Percentiles rank a stretch among this genome's conserved stretches.
These are phyloP conservation scores for Tritrichomonas musculus DNA, from an alignment of 208 protist species.

Conservation along the genomic window DNA sequence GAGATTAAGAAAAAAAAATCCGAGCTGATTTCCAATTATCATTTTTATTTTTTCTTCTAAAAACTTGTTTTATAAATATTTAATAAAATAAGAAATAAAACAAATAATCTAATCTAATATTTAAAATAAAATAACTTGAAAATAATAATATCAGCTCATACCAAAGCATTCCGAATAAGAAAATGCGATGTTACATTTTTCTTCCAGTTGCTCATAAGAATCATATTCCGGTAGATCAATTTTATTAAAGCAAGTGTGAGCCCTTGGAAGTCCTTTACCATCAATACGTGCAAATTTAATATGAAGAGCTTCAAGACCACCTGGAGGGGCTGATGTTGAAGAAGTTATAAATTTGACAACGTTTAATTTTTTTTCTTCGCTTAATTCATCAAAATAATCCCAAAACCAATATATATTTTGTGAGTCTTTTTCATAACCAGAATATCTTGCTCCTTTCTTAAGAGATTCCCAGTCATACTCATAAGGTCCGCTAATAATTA, in stretches of 20 bases:
- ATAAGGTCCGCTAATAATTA: background rate
- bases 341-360: slow-evolving; percentile 60
- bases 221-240: background rate
- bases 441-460: background rate
- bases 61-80: too few relatives aligned
- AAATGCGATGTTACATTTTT: too few relatives aligned
- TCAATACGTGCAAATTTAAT: slow-evolving; percentile 2
- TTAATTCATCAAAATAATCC: slow-evolving; percentile 52
- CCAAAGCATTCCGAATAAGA: too few relatives aligned
- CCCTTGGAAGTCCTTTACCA: slow-evolving; percentile 58
- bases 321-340: background rate
- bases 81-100: too few relatives aligned
- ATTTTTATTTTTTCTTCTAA: too few relatives aligned
- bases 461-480: background rate
- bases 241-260: slow-evolving; percentile 48
- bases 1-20: too few relatives aligned
- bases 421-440: slow-evolving; percentile 50
- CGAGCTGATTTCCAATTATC: too few relatives aligned
- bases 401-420: slow-evolving; percentile 52
- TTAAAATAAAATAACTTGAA: too few relatives aligned
- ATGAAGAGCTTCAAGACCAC: background rate
- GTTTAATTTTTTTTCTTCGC: slow-evolving; percentile 48
- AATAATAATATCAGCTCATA: too few relatives aligned
- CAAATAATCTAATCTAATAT: too few relatives aligned
- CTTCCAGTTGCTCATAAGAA: slow-evolving; percentile 40